A percentile compares a stretch with the other conserved stretches of the same genome.
Conservation (phyloP, 768 basidiomycete species). For the Boletus patriciae region DNA sequence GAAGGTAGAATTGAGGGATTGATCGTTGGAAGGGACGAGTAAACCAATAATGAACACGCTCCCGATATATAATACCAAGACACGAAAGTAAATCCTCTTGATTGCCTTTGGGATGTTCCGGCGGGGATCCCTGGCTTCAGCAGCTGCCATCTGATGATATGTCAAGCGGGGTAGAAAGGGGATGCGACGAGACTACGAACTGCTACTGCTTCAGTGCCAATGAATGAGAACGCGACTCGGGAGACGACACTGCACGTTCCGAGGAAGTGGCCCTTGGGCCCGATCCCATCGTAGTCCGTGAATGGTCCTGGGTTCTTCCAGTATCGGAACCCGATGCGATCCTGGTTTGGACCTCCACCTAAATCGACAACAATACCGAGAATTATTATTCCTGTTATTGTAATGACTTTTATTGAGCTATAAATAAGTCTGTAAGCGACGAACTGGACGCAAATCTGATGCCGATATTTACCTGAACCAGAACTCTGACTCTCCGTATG, state of each 20-base stretch:
- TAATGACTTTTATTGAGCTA: slow-evolving; percentile 3
- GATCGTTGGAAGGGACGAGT: slow-evolving; percentile 49
- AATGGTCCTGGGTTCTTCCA: slow-evolving; percentile 36
- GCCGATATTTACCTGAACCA: slow-evolving; percentile 1
- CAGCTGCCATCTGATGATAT: slow-evolving; percentile 39
- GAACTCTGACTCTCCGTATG: slow-evolving; percentile 8
- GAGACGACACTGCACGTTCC: slow-evolving; percentile 31
- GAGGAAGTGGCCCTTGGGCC: slow-evolving; percentile 1
- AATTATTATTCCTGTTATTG: background rate
- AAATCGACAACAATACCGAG: slow-evolving; percentile 6
- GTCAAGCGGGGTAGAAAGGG: background rate
- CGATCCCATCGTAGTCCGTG: background rate
- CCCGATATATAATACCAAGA: slow-evolving; percentile 40
- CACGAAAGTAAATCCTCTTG: slow-evolving; percentile 44
- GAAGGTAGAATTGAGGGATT: slow-evolving; percentile 38
- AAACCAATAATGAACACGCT: slow-evolving; percentile 50
- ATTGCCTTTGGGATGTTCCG: slow-evolving; percentile 43
- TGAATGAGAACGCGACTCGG: slow-evolving; percentile 60
- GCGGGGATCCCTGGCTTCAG: slow-evolving; percentile 52
- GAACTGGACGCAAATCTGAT: background rate
- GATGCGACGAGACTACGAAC: slow-evolving; percentile 21
- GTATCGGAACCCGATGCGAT: slow-evolving; percentile 34
- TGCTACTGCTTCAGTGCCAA: slow-evolving; percentile 56
- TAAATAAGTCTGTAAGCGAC: background rate
- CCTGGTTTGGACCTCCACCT: slow-evolving; percentile 2